phyloP scores from a whole-genome alignment of 805 yeast species.

The Kuraishia ogatae region DNA sequence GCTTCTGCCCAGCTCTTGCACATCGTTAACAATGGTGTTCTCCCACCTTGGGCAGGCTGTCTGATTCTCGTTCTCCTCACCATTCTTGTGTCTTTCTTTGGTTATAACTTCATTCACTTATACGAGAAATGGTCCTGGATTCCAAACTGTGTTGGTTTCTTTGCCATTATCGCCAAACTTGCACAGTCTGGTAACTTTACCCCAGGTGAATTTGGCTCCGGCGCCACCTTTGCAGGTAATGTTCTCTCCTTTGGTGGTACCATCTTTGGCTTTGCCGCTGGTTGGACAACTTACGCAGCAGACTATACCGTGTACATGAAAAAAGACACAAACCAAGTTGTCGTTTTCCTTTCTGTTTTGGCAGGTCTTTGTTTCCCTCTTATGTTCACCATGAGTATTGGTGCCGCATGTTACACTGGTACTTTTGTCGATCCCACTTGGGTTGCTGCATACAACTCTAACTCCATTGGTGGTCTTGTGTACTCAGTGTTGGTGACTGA shows the following conservation, averaged over 20 bases:
- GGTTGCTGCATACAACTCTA: conserved; percentile 37
- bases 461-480: conserved; percentile 75
- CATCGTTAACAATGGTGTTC: conserved; percentile 53
- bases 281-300: conserved; percentile 90
- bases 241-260: conserved; percentile 80
- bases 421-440: conserved; percentile 36
- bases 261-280: conserved; percentile 82
- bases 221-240: conserved; percentile 62
- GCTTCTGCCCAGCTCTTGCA: conserved; percentile 79
- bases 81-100: conserved; percentile 69
- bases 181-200: conserved; percentile 57
- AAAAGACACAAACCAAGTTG: conserved; percentile 45
- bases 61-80: conserved; percentile 61
- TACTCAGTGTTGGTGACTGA: conserved; percentile 70
- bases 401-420: conserved; percentile 82
- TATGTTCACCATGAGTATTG: conserved; percentile 65
- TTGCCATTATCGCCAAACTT: conserved; percentile 74
- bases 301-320: conserved; percentile 90
- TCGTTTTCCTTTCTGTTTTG: conserved; percentile 55
- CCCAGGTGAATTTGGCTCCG: conserved; percentile 44
- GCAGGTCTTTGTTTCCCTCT: conserved; percentile 62
- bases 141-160: conserved; percentile 65
- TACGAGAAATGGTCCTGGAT: conserved; percentile 88
- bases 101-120: conserved; percentile 71
- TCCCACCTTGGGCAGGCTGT: conserved; percentile 92